Evolutionary conservation across 78 protist species (phyloP), one percentile per base, ranked within the genome.

Genomic region (Dictyostelium intermedium): DNA sequence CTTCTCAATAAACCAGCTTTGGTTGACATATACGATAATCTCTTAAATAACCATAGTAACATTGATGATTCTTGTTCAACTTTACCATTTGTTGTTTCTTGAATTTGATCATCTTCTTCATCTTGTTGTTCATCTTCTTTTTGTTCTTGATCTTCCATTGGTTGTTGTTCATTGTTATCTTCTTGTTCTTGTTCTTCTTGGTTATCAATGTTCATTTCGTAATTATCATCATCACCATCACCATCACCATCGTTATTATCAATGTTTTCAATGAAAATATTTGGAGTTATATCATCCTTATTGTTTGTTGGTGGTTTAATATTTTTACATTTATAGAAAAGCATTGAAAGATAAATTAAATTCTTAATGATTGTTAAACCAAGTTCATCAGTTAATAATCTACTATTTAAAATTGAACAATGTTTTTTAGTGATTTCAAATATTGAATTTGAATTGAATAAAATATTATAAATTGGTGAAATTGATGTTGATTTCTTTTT

Each of bases 1-100:
- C 87, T 89, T 81, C 94, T 78, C 20, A 80, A 25, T 2, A 41
- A 23, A 69, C 94, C 94, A 34, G 32, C 20, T 27, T 89, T 89
- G 0, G 87, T 53, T 66, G 94, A 37, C 85, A 89, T 89, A 32
- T 89, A 80, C 34, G 94, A 89, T 30, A 89, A 61, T 89, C 94
- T 89, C 81, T 80, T 89, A 39, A 89, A 89, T 27, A 89, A 34
- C 94, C 94, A 89, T 1, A 80, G 20, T 43, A 89, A 50, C 86
- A 89, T 89, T 80, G 93, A 69, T 2, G 50, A 30, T 37, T 56
- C 74, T 32, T 87, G 45, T 86, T 77, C 41, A 16, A 63, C 20
- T 14, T 60, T 61, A 23, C 50, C 25, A 50, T 23, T 37, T 25
- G 60, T 30, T 10, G 53, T 41, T 30, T n/a, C 45, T n/a, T 61